Evolutionary conservation across 495 filamentous ascomycete species (phyloP).

Genomic region (Penicillium goetzii): DNA sequence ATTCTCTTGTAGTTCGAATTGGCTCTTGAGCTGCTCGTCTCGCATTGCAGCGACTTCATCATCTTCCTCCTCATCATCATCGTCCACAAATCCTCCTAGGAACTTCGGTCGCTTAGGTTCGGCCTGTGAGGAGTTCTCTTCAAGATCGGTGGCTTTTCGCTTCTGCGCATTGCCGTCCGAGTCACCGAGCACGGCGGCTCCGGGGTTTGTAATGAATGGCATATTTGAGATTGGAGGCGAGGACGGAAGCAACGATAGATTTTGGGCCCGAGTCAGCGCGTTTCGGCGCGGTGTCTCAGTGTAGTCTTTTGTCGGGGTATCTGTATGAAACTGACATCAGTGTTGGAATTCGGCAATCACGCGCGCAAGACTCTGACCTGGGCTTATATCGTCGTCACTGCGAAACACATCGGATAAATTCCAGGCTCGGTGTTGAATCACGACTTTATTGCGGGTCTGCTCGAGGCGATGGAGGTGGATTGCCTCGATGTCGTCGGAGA

Average conservation of each 20-base stretch:
- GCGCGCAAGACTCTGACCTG: constrained; percentile 36
- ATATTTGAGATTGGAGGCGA: constrained; percentile 52
- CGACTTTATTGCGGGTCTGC: constrained; percentile 57
- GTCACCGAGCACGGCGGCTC: constrained; percentile 13
- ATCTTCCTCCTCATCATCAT: constrained; percentile 49
- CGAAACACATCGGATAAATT: constrained; percentile 61
- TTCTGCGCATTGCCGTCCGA: constrained; percentile 39
- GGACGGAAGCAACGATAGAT: constrained; percentile 32
- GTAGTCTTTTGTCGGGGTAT: constrained; percentile 45
- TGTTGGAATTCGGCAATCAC: no score
- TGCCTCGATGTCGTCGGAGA: constrained; percentile 66
- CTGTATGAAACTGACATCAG: constrained; percentile 29
- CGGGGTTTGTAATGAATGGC: constrained; percentile 65
- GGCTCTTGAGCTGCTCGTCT: constrained; percentile 43
- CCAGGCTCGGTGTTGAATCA: constrained; percentile 68
- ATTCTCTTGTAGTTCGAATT: constrained; percentile 43
- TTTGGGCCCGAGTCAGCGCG: constrained; percentile 21
- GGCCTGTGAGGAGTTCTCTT: constrained; percentile 39
- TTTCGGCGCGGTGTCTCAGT: constrained; percentile 33
- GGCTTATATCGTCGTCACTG: constrained; percentile 61
- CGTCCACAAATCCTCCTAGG: constrained; percentile 52
- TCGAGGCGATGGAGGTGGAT: constrained; percentile 56
- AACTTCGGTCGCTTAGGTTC: constrained; percentile 48
- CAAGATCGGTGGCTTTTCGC: constrained; percentile 47
- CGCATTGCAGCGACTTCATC: constrained; percentile 37